Evolutionary conservation across 108 stramenopile species (phyloP).

Genomic region (Aurantiochytrium sp.): DNA sequence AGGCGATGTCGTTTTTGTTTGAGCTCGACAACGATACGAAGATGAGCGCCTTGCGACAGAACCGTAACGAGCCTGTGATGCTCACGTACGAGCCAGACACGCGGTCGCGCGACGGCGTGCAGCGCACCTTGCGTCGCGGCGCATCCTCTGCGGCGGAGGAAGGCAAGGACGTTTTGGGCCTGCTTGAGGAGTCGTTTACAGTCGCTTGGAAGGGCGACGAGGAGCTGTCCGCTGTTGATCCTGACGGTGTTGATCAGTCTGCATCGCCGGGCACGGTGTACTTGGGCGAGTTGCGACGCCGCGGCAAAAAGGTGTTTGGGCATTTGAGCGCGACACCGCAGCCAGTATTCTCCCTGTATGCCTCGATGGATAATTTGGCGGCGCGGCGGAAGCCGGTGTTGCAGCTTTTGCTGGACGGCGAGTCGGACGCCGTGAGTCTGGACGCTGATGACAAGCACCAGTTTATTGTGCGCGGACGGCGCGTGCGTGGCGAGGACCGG

Average conservation of each 20-base stretch:
- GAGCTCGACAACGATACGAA: background rate
- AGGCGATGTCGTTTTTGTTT: background rate
- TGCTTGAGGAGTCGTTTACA: no score
- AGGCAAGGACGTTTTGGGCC: background rate
- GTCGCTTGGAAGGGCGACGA: no score
- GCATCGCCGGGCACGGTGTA: background rate
- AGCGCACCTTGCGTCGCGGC: background rate
- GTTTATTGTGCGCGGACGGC: background rate
- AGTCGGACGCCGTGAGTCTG: background rate
- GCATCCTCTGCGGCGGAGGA: background rate
- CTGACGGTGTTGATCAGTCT: background rate
- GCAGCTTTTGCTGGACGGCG: background rate
- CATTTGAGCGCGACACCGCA: background rate
- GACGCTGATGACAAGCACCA: background rate
- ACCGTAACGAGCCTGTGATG: background rate
- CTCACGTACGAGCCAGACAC: background rate
- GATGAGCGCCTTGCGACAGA: background rate
- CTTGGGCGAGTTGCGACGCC: background rate
- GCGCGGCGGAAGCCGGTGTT: background rate
- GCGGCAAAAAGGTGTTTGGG: background rate
- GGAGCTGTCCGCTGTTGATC: background rate
- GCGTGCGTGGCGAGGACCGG: background rate
- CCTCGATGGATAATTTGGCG: background rate
- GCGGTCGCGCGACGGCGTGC: background rate
- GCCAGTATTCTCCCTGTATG: background rate